phyloP scores from a whole-genome alignment of 768 basidiomycete species.

The Lactarius evosmus region DNA sequence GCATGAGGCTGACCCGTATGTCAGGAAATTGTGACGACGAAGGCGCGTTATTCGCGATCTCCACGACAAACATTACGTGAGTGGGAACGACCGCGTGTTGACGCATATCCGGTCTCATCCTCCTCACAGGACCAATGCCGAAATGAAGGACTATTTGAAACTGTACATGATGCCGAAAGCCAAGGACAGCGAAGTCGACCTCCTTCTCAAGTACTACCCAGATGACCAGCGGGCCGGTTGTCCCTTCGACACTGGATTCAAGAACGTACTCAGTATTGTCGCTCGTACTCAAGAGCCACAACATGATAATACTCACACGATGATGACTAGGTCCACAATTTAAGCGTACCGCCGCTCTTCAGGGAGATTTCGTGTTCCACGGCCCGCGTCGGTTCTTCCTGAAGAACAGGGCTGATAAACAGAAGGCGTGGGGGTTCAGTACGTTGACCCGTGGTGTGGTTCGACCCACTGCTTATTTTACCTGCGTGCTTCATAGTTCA shows the following conservation, averaged over 20 bases:
- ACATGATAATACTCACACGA: neutral
- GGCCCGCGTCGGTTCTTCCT: slow-evolving; percentile 25
- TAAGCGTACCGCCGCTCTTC: slow-evolving; percentile 24
- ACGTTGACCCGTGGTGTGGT: neutral
- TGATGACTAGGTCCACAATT: slow-evolving; percentile 22
- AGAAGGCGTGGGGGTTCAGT: slow-evolving; percentile 26
- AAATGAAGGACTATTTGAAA: slow-evolving; percentile 19
- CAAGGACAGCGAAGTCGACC: slow-evolving; percentile 21
- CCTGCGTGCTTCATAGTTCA: slow-evolving; percentile 2
- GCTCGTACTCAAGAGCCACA: neutral
- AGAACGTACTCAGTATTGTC: slow-evolving; percentile 33
- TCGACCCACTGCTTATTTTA: too few relatives aligned
- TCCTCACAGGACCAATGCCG: neutral
- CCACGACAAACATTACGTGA: slow-evolving; percentile 34
- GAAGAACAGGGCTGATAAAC: slow-evolving; percentile 11
- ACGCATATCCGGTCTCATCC: neutral
- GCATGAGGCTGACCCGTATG: slow-evolving; percentile 2
- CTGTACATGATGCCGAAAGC: slow-evolving; percentile 31
- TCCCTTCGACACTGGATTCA: slow-evolving; percentile 27
- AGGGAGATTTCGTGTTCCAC: slow-evolving; percentile 27
- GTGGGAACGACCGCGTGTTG: slow-evolving; percentile 6
- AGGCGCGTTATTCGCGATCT: slow-evolving; percentile 44
- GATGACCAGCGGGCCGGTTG: slow-evolving; percentile 19
- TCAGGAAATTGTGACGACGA: slow-evolving; percentile 57
- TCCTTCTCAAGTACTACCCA: slow-evolving; percentile 30